Conservation (phyloP, 345 rosid species). For the Salix dunnii region DNA sequence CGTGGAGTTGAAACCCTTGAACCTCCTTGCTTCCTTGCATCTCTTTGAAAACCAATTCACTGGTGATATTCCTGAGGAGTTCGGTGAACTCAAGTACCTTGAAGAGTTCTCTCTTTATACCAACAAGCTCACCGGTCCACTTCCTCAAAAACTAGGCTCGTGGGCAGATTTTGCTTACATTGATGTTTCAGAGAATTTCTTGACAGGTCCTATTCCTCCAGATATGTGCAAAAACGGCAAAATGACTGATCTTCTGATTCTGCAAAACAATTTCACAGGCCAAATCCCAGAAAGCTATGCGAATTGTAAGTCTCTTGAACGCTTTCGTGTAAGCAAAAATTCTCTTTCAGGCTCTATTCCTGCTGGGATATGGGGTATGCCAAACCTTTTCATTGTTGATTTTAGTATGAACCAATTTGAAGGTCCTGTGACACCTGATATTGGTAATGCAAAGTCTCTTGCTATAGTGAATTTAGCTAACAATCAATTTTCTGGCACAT, state of each 20-base stretch:
- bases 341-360: slow-evolving; percentile 59
- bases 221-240: slow-evolving; percentile 72
- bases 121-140: slow-evolving; percentile 63
- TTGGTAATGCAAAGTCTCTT: slow-evolving; percentile 59
- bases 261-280: slow-evolving; percentile 68
- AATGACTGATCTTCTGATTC: slow-evolving; percentile 50
- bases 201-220: slow-evolving; percentile 77
- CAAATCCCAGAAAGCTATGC: slow-evolving; percentile 51
- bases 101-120: slow-evolving; percentile 49
- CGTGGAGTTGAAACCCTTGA: slow-evolving; percentile 47
- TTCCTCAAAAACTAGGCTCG: slow-evolving; percentile 68
- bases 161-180: slow-evolving; percentile 42
- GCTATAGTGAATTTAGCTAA: slow-evolving; percentile 42
- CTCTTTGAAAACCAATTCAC: slow-evolving; percentile 58
- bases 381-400: slow-evolving; percentile 55
- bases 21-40: slow-evolving; percentile 46
- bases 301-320: slow-evolving; percentile 49
- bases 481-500: slow-evolving; percentile 56
- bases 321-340: slow-evolving; percentile 64
- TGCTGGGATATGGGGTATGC: slow-evolving; percentile 72
- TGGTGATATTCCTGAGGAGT: slow-evolving; percentile 64
- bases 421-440: slow-evolving; percentile 48
- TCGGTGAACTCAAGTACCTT: slow-evolving; percentile 62
- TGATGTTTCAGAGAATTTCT: slow-evolving; percentile 71
- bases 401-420: slow-evolving; percentile 55